Evolutionary conservation across 2,329 filamentous ascomycete species (phyloP).

Genomic region (Clonostachys rosea): DNA sequence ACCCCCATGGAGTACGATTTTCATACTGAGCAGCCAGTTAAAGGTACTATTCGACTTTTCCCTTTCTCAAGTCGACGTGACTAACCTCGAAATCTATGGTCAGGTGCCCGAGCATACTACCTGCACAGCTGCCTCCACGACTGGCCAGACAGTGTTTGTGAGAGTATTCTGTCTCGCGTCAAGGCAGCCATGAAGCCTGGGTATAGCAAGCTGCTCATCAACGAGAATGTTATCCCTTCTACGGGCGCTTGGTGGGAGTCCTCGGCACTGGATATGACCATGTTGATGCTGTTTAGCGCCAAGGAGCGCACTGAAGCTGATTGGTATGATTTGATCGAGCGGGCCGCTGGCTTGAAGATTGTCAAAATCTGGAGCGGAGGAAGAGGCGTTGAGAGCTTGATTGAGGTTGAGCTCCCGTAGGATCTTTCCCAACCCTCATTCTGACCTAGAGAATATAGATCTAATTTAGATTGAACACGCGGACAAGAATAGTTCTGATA

Average conservation of each 20-base stretch:
- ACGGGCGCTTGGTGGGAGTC: conserved; percentile 18
- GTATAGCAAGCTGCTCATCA: conserved; percentile 24
- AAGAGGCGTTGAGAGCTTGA: conserved; percentile 6
- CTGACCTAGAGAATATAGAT: neutral
- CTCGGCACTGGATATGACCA: conserved; percentile 18
- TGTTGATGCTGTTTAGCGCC: conserved; percentile 15
- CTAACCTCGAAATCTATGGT: neutral
- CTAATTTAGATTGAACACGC: too few relatives aligned
- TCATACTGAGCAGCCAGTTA: conserved; percentile 34
- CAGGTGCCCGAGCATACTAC: conserved; percentile 28
- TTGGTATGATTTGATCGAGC: conserved; percentile 8
- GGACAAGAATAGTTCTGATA: too few relatives aligned
- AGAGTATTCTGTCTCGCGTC: conserved; percentile 21
- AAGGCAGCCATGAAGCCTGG: conserved; percentile 21
- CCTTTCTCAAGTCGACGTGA: neutral
- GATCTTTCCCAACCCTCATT: neutral
- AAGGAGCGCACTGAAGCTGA: conserved; percentile 10
- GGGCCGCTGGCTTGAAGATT: conserved; percentile 10
- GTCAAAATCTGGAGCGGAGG: conserved; percentile 10
- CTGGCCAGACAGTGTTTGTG: conserved; percentile 22
- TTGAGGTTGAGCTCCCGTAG: conserved; percentile 10
- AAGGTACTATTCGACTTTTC: neutral
- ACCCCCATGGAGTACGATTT: conserved; percentile 37
- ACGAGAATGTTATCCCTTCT: conserved; percentile 22
- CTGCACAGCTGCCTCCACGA: conserved; percentile 35